Base-by-base conservation (phyloP, 129 eudicot species). In the Gnaphalium uliginosum region DNA sequence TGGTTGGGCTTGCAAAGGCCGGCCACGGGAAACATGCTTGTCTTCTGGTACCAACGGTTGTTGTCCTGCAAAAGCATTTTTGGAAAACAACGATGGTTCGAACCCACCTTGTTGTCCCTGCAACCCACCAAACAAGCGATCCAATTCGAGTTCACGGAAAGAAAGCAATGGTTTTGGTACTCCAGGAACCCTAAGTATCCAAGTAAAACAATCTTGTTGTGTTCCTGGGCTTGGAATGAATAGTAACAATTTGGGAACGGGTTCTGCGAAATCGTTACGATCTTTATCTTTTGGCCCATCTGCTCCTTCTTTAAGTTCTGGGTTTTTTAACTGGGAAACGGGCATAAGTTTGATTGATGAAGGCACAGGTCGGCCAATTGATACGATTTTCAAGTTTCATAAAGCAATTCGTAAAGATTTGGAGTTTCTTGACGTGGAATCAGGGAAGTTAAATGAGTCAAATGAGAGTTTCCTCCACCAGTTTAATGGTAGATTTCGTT, bases 1-100 rank as follows among this genome's bases (percentile, higher is more conserved):
- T 43, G 99, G 99, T 4, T 95, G 99, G 99, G 99, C 99, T 35
- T 95, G 99, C 89, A 95, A 95, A 83, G 99, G 97, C 78, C 85
- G 82, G 51, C 83, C 86, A 62, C 72, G 79, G 27, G 90, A 84
- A 69, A 79, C 83, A 73, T 95, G 99, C 61, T 85, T 95, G 75
- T 87, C 96, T 56, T 89, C 96, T 22, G 76, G 78, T 39, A 86
- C 87, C 43, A 84, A 64, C 15, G 95, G 99, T 58, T 87, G 92
- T 68, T 95, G 96, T 78, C 85, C 99, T 48, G 96, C 87, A 35
- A 87, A 80, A 76, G 78, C 74, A 71, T 75, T 74, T 68, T 19
- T 80, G 22, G 93, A 81, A 82, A 53, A 39, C 43, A 83, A 59
- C 48, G 81, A 76, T 14, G 77, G 72, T 41, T 70, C 50, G 23